Base-by-base conservation (phyloP, 208 protist species). In the Tritrichomonas foetus region DNA sequence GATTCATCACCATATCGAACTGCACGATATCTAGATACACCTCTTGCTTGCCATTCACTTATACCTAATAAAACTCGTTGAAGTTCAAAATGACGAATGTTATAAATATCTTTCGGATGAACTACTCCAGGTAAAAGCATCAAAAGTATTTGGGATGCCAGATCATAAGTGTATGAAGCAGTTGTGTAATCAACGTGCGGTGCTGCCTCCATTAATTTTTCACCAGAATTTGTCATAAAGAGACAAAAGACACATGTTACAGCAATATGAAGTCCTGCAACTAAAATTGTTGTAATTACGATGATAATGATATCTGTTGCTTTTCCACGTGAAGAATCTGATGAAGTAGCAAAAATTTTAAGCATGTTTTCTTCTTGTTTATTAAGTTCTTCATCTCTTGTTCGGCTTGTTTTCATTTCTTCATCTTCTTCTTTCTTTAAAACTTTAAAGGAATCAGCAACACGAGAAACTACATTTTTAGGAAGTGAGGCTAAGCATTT, bases 401-500 rank as follows among this genome's bases (percentile, higher is more conserved):
- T 75, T 44, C 33, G 11, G 22, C 13, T 44, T 1, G 33, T 50
- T 20, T 50, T 82, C 55, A 20, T 25, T 25, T 64, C 20, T 22
- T 47, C 33, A 44, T 36, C 41, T 9, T 36, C 74, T 30, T 82
- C 74, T 53, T 82, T 82, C 74, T 82, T 82, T 20, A 82, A 41
- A 25, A 82, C 74, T 53, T 82, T 82, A 44, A 82, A 82, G 22
- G 74, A 82, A 53, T 82, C 74, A 30, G 74, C 33, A 82, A 82
- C 74, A n/a, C 50, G 33, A 53, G 74, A 82, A 50, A 82, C 74
- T 50, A 82, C 74, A 50, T 82, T 47, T 53, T 82, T 82, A n/a
- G 74, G 74, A 33, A 82, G 25, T 36, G 33, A 49, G 1, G 74
- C 74, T 47, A 82, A 47, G 11, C 41, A 33, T 82, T 36, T 82